Base-by-base conservation (phyloP, 192 early-diverging fungal species). In the Coemansia sp. region DNA sequence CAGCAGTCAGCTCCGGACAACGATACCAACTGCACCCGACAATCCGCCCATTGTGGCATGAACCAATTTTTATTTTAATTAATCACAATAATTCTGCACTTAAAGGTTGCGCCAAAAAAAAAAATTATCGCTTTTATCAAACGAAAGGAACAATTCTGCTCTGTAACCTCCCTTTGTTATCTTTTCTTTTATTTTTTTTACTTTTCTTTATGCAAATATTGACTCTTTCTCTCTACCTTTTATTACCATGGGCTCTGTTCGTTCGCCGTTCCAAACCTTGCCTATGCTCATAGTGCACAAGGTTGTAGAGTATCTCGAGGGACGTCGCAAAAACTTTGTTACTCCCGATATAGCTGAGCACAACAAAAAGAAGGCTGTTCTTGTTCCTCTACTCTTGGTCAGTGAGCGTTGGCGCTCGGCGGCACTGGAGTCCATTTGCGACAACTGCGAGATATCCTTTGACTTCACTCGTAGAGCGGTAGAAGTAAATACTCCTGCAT, bases 331-430 rank as follows among this genome's bases (percentile, higher is more conserved):
- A 24, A 33, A 36, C 34, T 36, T 34, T 0, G 18, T 20, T n/a
- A 8, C 0, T 11, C 3, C 2, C 13, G 16, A 36, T 61, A n/a
- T 61, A 3, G 59, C 20, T 3, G 16, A 61, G 18, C 59, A 61
- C 34, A 61, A 36, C 18, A 38, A 33, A 0, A 33, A 33, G 18
- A 60, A 60, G 59, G 5, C 0, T 0, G 33, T 38, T 16, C 59
- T 61, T 6, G 12, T 13, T 36, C 59, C 59, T 1, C 18, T 61
- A 16, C 34, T 61, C 33, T n/a, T 36, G 11, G 59, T 61, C 59
- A 61, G 59, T 5, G 34, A 61, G 59, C 59, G 29, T 2, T 61
- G 59, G 59, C 59, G 59, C 59, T n/a, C 18, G 16, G 34, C 59
- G 31, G 59, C 59, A 36, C 34, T 61, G 2, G 31, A 61, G 8